These are phyloP conservation scores for Helicostylum pulchrum DNA, from an alignment of 192 early-diverging fungal species.

Conservation along the genomic window DNA sequence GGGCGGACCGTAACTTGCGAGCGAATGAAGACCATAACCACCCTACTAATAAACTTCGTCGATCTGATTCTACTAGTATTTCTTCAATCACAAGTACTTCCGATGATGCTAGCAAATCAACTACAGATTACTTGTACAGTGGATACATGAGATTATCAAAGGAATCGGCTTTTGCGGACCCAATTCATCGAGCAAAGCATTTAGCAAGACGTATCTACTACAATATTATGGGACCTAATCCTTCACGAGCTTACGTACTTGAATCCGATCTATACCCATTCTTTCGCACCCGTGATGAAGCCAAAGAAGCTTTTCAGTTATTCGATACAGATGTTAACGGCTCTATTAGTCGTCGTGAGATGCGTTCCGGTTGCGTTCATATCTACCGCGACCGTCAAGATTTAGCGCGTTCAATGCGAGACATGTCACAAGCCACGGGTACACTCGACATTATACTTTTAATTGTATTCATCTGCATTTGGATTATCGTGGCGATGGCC, in stretches of 20 bases:
- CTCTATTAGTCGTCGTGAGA: slow-evolving; percentile 76
- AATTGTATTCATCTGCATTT: slow-evolving; percentile 53
- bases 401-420: slow-evolving; percentile 67
- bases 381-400: slow-evolving; percentile 80
- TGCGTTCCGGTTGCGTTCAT: slow-evolving; percentile 71
- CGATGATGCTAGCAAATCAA: no score
- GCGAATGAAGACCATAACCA: not conserved
- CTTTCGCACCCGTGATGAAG: slow-evolving; percentile 69
- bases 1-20: not conserved
- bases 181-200: slow-evolving; percentile 30
- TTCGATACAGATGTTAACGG: slow-evolving; percentile 91
- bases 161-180: not conserved
- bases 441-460: slow-evolving; percentile 70
- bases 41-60: not conserved
- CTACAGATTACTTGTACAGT: no score
- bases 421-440: slow-evolving; percentile 82
- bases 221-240: slow-evolving; percentile 20
- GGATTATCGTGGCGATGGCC: slow-evolving; percentile 35
- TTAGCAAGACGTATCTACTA: slow-evolving; percentile 33
- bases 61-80: no score
- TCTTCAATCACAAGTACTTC: no score
- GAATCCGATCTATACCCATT: slow-evolving; percentile 72
- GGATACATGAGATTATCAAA: no score
- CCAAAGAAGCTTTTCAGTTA: slow-evolving; percentile 79
- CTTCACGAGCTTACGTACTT: slow-evolving; percentile 55